phyloP scores from a whole-genome alignment of 179 eudicot genomes.

The Beta macrorhiza region DNA sequence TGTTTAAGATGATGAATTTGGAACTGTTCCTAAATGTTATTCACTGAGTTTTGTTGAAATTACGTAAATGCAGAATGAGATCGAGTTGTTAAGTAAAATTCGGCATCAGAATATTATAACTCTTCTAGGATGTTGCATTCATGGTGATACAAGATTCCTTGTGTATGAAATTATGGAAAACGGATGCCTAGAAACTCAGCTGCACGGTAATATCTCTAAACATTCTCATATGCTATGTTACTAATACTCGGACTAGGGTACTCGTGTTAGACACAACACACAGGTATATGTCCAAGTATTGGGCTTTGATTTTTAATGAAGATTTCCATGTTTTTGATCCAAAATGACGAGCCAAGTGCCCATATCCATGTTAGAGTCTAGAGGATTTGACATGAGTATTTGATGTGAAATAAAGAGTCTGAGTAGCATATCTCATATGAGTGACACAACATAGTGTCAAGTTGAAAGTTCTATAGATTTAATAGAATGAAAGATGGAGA shows the following conservation, averaged over 20 bases:
- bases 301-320: neutral
- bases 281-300: neutral
- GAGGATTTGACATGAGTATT: neutral
- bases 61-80: constrained; percentile 65
- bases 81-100: constrained; percentile 66
- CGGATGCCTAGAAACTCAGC: constrained; percentile 72
- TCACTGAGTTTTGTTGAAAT: constrained; percentile 4
- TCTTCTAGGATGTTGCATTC: constrained; percentile 73
- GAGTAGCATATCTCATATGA: neutral
- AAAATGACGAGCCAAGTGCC: neutral
- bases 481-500: neutral
- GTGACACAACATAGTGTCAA: constrained; percentile 1
- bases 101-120: constrained; percentile 79
- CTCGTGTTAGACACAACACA: neutral
- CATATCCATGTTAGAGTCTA: neutral
- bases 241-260: neutral
- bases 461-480: neutral
- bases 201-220: constrained; percentile 61
- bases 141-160: constrained; percentile 63
- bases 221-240: neutral
- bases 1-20: constrained; percentile 6
- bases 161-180: constrained; percentile 87
- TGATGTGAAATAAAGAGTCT: neutral
- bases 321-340: neutral
- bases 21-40: neutral